These are phyloP conservation scores for Aspergillus fructus DNA, from an alignment of 2,329 filamentous ascomycete genomes.

Conservation along the genomic window DNA sequence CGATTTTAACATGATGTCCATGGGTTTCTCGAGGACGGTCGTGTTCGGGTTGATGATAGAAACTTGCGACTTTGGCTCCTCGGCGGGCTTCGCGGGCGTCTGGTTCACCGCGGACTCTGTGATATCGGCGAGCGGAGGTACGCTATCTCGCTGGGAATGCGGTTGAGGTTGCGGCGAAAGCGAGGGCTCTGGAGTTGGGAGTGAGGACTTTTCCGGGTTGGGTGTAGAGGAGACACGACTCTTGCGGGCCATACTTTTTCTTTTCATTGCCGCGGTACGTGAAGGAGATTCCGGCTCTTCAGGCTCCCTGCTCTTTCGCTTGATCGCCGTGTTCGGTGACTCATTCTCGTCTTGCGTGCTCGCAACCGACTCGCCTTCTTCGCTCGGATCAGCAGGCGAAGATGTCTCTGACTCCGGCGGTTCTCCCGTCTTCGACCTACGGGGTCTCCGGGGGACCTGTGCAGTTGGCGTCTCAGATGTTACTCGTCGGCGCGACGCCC, in stretches of 20 bases:
- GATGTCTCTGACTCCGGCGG: conserved; percentile 63
- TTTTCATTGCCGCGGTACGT: conserved; percentile 64
- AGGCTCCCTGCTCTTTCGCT: conserved; percentile 61
- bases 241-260: conserved; percentile 58
- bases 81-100: conserved; percentile 44
- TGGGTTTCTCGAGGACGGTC: conserved; percentile 78
- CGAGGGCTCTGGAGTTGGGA: conserved; percentile 53
- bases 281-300: conserved; percentile 55
- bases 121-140: conserved; percentile 70
- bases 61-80: conserved; percentile 50
- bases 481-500: conserved; percentile 57
- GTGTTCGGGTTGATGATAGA: conserved; percentile 71
- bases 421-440: conserved; percentile 49
- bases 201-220: conserved; percentile 40
- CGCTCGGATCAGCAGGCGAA: conserved; percentile 48
- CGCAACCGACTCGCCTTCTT: conserved; percentile 27
- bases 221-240: conserved; percentile 43
- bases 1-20: conserved; percentile 91
- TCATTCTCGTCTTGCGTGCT: conserved; percentile 50
- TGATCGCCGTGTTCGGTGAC: conserved; percentile 64
- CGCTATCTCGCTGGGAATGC: conserved; percentile 41
- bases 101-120: conserved; percentile 68
- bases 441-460: conserved; percentile 31
- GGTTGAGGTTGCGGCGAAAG: conserved; percentile 50
- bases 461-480: conserved; percentile 46